Percentiles rank a stretch among this genome's conserved stretches.
Evolutionary conservation across 768 basidiomycete genomes (phyloP).

Genomic region (Neoboletus magnificus): DNA sequence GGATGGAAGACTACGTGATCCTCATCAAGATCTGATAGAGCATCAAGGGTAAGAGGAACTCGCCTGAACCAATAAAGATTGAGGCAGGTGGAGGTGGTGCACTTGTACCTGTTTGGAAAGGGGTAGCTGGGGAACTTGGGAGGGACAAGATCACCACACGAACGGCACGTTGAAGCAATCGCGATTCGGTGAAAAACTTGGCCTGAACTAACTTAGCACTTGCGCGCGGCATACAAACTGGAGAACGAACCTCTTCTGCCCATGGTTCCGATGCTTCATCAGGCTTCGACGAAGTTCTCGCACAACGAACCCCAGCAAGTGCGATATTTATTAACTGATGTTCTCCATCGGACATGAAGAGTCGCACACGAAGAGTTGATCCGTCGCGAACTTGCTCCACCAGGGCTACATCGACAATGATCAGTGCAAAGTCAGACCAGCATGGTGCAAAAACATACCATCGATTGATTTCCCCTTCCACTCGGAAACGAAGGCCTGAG

Average conservation of each 20-base stretch:
- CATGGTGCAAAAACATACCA: constrained; percentile 43
- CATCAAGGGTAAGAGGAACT: constrained; percentile 19
- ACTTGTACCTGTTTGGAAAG: constrained; percentile 64
- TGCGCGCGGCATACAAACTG: background rate
- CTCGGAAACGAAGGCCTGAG: constrained; percentile 83
- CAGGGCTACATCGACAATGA: constrained; percentile 50
- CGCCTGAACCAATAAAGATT: constrained; percentile 86
- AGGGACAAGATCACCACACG: constrained; percentile 76
- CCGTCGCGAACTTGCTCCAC: constrained; percentile 95
- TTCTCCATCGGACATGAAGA: constrained; percentile 82
- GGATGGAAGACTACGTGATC: constrained; percentile 69
- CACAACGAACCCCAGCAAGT: constrained; percentile 76
- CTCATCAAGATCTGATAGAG: background rate
- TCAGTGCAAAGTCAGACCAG: constrained; percentile 4
- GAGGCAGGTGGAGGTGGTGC: constrained; percentile 64
- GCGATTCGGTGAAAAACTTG: constrained; percentile 90
- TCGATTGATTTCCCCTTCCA: constrained; percentile 92
- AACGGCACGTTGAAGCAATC: constrained; percentile 75
- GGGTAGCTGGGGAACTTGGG: constrained; percentile 73
- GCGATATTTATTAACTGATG: constrained; percentile 90
- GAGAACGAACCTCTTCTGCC: constrained; percentile 76
- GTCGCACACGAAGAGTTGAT: constrained; percentile 81
- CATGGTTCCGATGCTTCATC: constrained; percentile 79
- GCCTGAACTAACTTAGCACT: constrained; percentile 49
- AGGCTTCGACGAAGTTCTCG: constrained; percentile 65